Base-by-base conservation (phyloP, 176 grass and related monocot species). In the Chloris gayana region DNA sequence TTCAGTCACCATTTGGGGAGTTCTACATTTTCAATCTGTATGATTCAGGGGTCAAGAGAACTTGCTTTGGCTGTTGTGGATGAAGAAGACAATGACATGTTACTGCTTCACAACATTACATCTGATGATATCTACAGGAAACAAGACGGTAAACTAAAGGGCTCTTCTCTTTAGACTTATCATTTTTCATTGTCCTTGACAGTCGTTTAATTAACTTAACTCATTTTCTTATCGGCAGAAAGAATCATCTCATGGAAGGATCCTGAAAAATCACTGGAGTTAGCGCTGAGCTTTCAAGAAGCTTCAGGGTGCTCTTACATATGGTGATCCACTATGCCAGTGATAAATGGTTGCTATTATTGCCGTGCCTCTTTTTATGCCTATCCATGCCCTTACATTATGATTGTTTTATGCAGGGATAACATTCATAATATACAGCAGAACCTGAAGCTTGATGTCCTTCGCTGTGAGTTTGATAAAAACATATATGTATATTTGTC, bases 201-300 rank as follows among this genome's bases (percentile, higher is more conserved):
- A 80, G 34, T 31, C 70, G 54, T 34, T 78, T 76, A 72, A 64
- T 70, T 59, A 5, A 24, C 85, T 73, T 74, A 67, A 37, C 7
- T 37, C 35, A 37, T 37, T 37, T 37, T 37, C 7, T 82, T 44
- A 70, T 87, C 73, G 78, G 42, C 80, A 97, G 94, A 88, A 85
- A 93, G 82, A 42, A 89, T 93, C 58, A 93, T 97, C 73, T 97
- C 89, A 70, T 93, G 89, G 91, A 88, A 87, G 60, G 91, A 97
- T 82, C 91, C 94, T 83, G 89, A 91, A 81, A 73, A 79, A 54
- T 71, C 84, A 74, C 75, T 85, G 44, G 91, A 97, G 67, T 86
- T 93, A 70, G 89, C 84, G 56, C 71, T 97, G 81, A 93, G 86
- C 74, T 97, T 97, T 87, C 87, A 93, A 67, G 94, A 97, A 81